Conservation (phyloP, 2,329 filamentous ascomycete species). For the Neonectria neomacrospora region DNA sequence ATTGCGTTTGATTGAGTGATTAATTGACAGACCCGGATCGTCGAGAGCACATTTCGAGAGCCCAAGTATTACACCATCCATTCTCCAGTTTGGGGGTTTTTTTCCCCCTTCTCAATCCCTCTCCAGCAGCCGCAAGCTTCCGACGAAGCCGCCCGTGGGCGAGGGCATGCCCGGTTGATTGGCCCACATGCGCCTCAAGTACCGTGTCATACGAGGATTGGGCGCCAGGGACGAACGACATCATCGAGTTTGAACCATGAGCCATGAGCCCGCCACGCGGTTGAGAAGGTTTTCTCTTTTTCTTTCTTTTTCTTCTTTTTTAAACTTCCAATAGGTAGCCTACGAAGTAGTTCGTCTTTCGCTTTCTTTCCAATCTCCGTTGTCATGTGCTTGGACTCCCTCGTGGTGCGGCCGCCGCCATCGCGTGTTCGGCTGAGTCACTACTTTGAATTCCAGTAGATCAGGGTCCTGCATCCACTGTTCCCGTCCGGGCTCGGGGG, state of each 20-base stretch:
- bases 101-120: neutral
- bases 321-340: conserved; percentile 14
- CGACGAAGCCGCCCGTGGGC: conserved; percentile 36
- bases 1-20: conserved; percentile 29
- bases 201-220: conserved; percentile 42
- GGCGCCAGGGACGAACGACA: conserved; percentile 27
- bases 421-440: conserved; percentile 12
- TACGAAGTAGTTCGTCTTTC: conserved; percentile 3
- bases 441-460: conserved; percentile 5
- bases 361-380: conserved; percentile 22
- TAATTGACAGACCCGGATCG: conserved; percentile 18
- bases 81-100: neutral
- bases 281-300: conserved; percentile 26
- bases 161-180: conserved; percentile 35
- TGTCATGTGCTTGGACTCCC: conserved; percentile 2
- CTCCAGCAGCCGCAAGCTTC: conserved; percentile 34
- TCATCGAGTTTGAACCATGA: conserved; percentile 19
- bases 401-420: neutral
- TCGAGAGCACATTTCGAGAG: conserved; percentile 31
- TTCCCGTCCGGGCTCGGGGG: conserved; percentile 4
- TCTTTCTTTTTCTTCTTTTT: neutral
- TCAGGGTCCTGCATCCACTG: conserved; percentile 11
- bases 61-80: conserved; percentile 25
- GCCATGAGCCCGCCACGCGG: conserved; percentile 26
- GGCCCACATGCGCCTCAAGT: conserved; percentile 33